Base-by-base conservation (phyloP, 495 filamentous ascomycete species). In the Barbatosphaeria neglecta region DNA sequence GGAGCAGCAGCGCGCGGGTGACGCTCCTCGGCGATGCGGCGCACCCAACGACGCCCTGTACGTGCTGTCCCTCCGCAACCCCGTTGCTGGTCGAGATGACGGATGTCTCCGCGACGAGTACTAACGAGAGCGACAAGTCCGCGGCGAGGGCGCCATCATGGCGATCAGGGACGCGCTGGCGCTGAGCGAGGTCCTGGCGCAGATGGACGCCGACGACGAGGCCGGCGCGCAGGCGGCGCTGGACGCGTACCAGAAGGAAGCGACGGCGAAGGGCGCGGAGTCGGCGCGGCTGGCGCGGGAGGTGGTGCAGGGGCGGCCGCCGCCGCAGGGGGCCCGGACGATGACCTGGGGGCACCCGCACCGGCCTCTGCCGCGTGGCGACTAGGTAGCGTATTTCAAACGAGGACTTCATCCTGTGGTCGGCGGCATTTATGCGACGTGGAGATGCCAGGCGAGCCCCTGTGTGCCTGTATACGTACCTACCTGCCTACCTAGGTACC, bases 1-100 rank as follows among this genome's bases (percentile, higher is more conserved):
- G 70, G 3, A 35, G 31, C n/a, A n/a, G n/a, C n/a, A n/a, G n/a
- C n/a, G n/a, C n/a, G n/a, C n/a, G n/a, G 24, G 62, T 77, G 0
- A 70, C 73, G 0, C 31, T 80, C 19, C 69, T 70, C 8, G 76
- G 78, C 0, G 78, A 82, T 59, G 76, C 78, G 0, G 72, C 72
- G 0, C 78, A 82, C 58, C 66, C 75, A 0, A 80, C 80, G 75
- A 71, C 74, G 1, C 71, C 67, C 18, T 66, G 78, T 80, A 72
- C 53, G 74, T 72, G 6, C 22, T 24, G 31, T 1, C 6, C 16
- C 10, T 31, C n/a, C 0, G 31, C 31, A 15, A n/a, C 13, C 9
- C 11, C 31, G 28, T 31, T 8, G 9, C 27, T 31, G 3, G 8
- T 31, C n/a, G n/a, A n/a, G n/a, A n/a, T n/a, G n/a, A n/a, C n/a